Conservation (phyloP, 106 monocot genomes). For the Phalaenopsis aphrodite region DNA sequence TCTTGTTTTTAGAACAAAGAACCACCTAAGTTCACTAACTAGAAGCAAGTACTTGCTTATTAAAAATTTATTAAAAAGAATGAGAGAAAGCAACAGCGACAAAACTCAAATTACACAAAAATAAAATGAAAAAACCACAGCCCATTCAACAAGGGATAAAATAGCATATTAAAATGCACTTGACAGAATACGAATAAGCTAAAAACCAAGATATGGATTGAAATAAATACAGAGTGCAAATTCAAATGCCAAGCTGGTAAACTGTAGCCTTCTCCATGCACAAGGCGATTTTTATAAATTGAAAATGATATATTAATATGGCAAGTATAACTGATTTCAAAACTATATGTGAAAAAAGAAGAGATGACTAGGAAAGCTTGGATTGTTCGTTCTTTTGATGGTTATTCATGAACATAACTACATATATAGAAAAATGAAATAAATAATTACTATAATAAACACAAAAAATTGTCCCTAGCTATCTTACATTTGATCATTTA, state of each 20-base stretch:
- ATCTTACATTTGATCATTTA: no score
- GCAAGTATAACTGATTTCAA: not conserved
- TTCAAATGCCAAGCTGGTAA: not conserved
- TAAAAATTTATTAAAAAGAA: not conserved
- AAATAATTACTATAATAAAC: no score
- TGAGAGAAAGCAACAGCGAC: not conserved
- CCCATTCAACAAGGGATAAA: no score
- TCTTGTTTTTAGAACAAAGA: not conserved
- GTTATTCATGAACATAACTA: no score
- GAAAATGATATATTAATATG: not conserved
- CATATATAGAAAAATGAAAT: no score
- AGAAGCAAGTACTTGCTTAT: not conserved
- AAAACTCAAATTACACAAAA: not conserved
- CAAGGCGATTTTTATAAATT: not conserved
- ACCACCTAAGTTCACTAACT: not conserved
- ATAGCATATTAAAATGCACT: not conserved
- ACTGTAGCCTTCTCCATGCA: not conserved
- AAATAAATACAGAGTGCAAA: slow-evolving; percentile 1
- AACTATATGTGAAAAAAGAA: not conserved
- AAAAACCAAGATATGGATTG: not conserved
- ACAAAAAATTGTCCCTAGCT: no score
- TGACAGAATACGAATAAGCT: not conserved
- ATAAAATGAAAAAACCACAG: not conserved
- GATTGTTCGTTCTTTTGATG: no score
- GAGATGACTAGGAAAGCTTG: no score